Evolutionary conservation across 2,329 filamentous ascomycete species (phyloP).

Genomic region (Claviceps sp.): DNA sequence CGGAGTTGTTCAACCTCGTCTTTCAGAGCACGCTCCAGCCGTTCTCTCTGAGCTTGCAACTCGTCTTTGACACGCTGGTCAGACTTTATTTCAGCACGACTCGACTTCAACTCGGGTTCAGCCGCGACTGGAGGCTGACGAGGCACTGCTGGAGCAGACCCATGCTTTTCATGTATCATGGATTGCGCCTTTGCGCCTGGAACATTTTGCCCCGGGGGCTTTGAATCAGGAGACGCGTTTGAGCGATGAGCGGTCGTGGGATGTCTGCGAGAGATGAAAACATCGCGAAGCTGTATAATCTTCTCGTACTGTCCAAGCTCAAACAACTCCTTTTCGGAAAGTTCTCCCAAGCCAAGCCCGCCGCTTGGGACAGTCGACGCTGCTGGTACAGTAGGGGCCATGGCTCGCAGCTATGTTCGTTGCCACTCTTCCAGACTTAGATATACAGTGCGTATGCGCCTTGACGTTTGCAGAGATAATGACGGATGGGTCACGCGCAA

Average conservation of each 20-base stretch:
- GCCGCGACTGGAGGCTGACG: slow-evolving; percentile 28
- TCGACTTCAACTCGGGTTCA: slow-evolving; percentile 62
- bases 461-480: neutral
- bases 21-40: slow-evolving; percentile 63
- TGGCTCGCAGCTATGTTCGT: neutral
- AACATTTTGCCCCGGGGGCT: neutral
- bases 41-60: slow-evolving; percentile 63
- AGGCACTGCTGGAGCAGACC: neutral
- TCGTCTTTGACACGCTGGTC: slow-evolving; percentile 74
- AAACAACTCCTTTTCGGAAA: slow-evolving; percentile 34
- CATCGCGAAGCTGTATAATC: slow-evolving; percentile 69
- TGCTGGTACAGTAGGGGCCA: slow-evolving; percentile 3
- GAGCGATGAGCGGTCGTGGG: slow-evolving; percentile 44
- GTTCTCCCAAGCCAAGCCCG: slow-evolving; percentile 4
- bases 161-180: neutral
- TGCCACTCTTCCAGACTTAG: neutral
- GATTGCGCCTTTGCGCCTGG: neutral
- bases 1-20: slow-evolving; percentile 60
- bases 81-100: slow-evolving; percentile 67
- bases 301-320: slow-evolving; percentile 61
- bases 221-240: slow-evolving; percentile 11
- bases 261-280: slow-evolving; percentile 66
- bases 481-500: neutral
- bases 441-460: neutral
- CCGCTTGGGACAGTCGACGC: neutral